Conservation (phyloP, 2,329 filamentous ascomycete genomes). For the Herpotrichia juniperi region DNA sequence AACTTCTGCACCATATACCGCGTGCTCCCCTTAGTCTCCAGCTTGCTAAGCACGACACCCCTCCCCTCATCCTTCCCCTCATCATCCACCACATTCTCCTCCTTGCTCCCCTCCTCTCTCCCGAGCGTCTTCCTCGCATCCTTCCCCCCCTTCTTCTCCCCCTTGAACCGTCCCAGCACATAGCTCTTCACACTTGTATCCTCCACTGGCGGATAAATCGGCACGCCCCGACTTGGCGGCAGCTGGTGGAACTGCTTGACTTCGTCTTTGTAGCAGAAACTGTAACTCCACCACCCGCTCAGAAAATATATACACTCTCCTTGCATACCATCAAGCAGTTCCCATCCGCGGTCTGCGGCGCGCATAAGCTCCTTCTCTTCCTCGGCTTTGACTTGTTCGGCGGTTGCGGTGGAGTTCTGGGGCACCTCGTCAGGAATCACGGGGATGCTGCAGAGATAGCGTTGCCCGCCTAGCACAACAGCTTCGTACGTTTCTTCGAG, state of each 20-base stretch:
- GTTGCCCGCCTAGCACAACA: conserved; percentile 71
- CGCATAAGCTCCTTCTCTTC: conserved; percentile 80
- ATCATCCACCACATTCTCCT: conserved; percentile 33
- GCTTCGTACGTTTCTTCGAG: conserved; percentile 67
- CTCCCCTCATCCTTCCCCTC: conserved; percentile 34
- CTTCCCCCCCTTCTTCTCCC: conserved; percentile 28
- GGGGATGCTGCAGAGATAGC: conserved; percentile 86
- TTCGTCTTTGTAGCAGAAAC: conserved; percentile 87
- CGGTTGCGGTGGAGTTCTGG: conserved; percentile 68
- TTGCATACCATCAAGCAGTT: conserved; percentile 78
- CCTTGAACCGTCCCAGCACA: conserved; percentile 69
- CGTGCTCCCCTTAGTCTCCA: conserved; percentile 83
- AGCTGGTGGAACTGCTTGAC: conserved; percentile 91
- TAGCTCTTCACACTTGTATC: conserved; percentile 79
- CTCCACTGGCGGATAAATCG: conserved; percentile 72
- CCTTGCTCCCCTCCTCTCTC: conserved; percentile 36
- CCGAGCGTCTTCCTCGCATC: conserved; percentile 36
- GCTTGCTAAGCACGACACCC: conserved; percentile 59
- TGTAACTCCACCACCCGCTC: conserved; percentile 95
- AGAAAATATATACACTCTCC: conserved; percentile 82
- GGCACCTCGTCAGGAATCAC: conserved; percentile 62
- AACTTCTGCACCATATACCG: conserved; percentile 86
- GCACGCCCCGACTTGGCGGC: conserved; percentile 70
- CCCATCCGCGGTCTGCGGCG: conserved; percentile 78
- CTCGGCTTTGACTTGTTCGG: conserved; percentile 71